Percentiles rank a stretch among this genome's conserved stretches.
phyloP scores from a whole-genome alignment of 306 rosid genomes.

The Gynostemma pentaphyllum region DNA sequence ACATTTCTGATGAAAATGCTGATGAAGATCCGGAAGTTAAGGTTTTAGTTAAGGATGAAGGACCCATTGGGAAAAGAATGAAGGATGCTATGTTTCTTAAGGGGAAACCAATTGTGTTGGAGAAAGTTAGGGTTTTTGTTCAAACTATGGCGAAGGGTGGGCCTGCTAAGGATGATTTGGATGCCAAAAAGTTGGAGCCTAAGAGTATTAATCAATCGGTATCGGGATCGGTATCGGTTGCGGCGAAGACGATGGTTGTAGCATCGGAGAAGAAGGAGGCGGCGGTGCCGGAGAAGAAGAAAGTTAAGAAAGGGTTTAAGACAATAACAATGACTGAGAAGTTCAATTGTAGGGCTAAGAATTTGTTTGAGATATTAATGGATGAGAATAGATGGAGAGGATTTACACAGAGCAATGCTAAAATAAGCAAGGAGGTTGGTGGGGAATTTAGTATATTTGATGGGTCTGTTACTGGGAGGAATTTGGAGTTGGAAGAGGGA shows the following conservation, averaged over 20 bases:
- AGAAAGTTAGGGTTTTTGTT: conserved; percentile 67
- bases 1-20: conserved; percentile 88
- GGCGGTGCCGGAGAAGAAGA: conserved; percentile 20
- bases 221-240: background rate
- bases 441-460: conserved; percentile 78
- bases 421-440: conserved; percentile 78
- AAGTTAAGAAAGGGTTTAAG: conserved; percentile 56
- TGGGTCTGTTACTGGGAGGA: conserved; percentile 75
- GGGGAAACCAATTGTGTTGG: conserved; percentile 69
- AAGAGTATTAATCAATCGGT: conserved; percentile 19
- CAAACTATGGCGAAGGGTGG: conserved; percentile 81
- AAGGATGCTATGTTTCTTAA: conserved; percentile 73
- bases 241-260: background rate
- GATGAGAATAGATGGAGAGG: conserved; percentile 99
- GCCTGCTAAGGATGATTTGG: conserved; percentile 74
- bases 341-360: conserved; percentile 70
- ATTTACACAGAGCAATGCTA: conserved; percentile 82
- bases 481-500: conserved; percentile 74
- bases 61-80: conserved; percentile 50
- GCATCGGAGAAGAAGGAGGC: conserved; percentile 16
- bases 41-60: conserved; percentile 69
- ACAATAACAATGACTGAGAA: conserved; percentile 68
- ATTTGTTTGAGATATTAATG: conserved; percentile 80
- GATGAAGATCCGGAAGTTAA: conserved; percentile 86
- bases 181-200: conserved; percentile 36